Evolutionary conservation across 192 early-diverging fungal species (phyloP).

Genomic region (Kappamyces sp.): DNA sequence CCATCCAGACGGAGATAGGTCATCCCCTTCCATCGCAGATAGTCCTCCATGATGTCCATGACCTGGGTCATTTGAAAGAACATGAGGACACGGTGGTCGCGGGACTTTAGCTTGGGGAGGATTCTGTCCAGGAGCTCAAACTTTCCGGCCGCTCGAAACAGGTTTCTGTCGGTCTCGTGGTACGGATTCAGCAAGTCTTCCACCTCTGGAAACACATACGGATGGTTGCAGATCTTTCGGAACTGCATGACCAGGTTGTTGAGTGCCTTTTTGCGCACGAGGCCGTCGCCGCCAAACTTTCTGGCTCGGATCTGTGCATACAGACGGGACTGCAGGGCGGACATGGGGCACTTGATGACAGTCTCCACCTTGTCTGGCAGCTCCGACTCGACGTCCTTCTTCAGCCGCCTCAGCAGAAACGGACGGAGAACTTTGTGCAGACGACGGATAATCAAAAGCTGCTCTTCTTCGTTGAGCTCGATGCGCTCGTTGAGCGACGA

Average conservation of each 20-base stretch:
- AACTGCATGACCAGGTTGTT: constrained; percentile 99
- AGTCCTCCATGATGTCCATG: constrained; percentile 98
- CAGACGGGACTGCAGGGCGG: constrained; percentile 73
- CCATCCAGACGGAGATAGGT: constrained; percentile 85
- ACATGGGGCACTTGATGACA: constrained; percentile 88
- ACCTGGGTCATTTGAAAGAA: constrained; percentile 70
- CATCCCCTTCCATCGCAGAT: constrained; percentile 66
- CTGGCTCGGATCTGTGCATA: constrained; percentile 83
- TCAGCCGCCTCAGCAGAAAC: constrained; percentile 91
- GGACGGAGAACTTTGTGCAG: constrained; percentile 96
- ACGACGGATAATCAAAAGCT: constrained; percentile 89
- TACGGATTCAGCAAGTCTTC: constrained; percentile 75
- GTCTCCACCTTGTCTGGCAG: constrained; percentile 95
- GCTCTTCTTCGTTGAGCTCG: constrained; percentile 97
- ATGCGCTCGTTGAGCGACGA: constrained; percentile 73
- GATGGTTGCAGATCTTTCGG: constrained; percentile 97
- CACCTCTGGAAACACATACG: constrained; percentile 93
- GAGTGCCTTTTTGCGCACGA: constrained; percentile 67
- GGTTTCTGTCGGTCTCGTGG: constrained; percentile 59
- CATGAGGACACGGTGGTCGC: constrained; percentile 72
- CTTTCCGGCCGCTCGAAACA: constrained; percentile 87
- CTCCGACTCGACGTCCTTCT: constrained; percentile 98
- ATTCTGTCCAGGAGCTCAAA: constrained; percentile 95
- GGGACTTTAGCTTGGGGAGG: constrained; percentile 78
- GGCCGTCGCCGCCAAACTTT: constrained; percentile 47